These are phyloP conservation scores for Volutella citrinella DNA, from an alignment of 2,329 filamentous ascomycete species.

Conservation along the genomic window DNA sequence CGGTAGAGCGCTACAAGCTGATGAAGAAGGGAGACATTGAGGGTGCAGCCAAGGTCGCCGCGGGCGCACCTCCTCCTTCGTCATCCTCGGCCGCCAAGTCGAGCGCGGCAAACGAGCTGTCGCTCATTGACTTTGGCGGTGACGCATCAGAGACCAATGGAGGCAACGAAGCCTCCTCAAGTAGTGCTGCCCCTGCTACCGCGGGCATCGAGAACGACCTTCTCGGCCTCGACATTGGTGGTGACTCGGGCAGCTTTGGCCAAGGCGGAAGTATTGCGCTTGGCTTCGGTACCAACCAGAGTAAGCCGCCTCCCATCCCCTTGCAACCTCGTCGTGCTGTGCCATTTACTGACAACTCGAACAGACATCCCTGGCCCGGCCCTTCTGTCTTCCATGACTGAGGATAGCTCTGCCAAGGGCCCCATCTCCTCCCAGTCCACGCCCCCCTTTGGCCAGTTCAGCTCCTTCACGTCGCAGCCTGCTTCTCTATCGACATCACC, in stretches of 20 bases:
- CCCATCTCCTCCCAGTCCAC: constrained; percentile 41
- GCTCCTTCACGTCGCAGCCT: constrained; percentile 52
- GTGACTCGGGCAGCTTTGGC: constrained; percentile 58
- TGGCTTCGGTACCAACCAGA: constrained; percentile 69
- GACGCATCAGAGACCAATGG: constrained; percentile 56
- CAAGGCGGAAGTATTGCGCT: constrained; percentile 80
- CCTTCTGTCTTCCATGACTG: constrained; percentile 61
- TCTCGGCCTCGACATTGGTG: constrained; percentile 79
- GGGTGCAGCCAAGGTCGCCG: constrained; percentile 76
- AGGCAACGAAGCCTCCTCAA: constrained; percentile 36
- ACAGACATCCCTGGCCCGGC: constrained; percentile 64
- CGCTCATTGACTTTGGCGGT: constrained; percentile 86
- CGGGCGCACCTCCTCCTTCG: constrained; percentile 61
- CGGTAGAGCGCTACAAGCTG: constrained; percentile 90
- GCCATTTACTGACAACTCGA: too few relatives aligned
- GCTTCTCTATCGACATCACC: constrained; percentile 53
- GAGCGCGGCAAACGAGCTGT: constrained; percentile 66
- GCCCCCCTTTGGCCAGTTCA: constrained; percentile 51
- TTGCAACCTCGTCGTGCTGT: too few relatives aligned
- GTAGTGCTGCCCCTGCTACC: constrained; percentile 31
- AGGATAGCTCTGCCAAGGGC: constrained; percentile 56
- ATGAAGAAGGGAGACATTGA: constrained; percentile 94
- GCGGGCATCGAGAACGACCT: constrained; percentile 85
- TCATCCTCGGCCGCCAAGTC: constrained; percentile 51
- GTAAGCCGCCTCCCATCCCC: too few relatives aligned